phyloP scores from a whole-genome alignment of 441 rosid genomes.

The Erysimum cheiri region DNA sequence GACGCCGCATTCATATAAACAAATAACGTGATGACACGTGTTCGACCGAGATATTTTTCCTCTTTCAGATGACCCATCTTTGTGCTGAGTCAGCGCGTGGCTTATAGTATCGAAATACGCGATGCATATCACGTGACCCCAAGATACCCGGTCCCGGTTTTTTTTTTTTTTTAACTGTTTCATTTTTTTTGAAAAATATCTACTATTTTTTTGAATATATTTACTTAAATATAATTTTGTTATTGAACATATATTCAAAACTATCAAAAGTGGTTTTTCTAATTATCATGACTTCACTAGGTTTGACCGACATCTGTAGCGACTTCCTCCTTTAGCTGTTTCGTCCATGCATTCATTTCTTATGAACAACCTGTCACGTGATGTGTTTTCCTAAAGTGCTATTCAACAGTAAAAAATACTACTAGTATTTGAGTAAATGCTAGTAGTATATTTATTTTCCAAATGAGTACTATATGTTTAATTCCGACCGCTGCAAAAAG shows the following conservation, averaged over 20 bases:
- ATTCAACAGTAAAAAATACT: conserved; percentile 7
- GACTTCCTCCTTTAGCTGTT: conserved; percentile 22
- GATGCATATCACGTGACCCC: no score
- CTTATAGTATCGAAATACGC: no score
- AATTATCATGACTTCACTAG: conserved; percentile 11
- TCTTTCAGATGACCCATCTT: conserved; percentile 20
- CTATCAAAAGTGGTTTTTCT: no score
- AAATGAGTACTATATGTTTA: conserved; percentile 16
- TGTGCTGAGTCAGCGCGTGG: no score
- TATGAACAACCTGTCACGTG: conserved; percentile 35
- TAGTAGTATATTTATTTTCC: conserved; percentile 8
- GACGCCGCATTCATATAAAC: conserved; percentile 54
- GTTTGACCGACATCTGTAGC: conserved; percentile 34
- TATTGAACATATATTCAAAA: no score
- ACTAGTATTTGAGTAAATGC: conserved; percentile 20
- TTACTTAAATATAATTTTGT: background rate
- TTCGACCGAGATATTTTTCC: background rate
- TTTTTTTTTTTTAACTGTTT: background rate
- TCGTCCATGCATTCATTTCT: conserved; percentile 34
- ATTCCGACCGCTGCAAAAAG: conserved; percentile 9
- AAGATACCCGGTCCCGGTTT: no score
- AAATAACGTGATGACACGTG: conserved; percentile 50
- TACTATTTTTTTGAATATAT: background rate
- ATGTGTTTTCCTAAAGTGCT: conserved; percentile 33
- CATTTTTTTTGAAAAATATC: background rate